These are phyloP conservation scores for Podospora comata DNA, from an alignment of 495 filamentous ascomycete genomes.

Conservation along the genomic window DNA sequence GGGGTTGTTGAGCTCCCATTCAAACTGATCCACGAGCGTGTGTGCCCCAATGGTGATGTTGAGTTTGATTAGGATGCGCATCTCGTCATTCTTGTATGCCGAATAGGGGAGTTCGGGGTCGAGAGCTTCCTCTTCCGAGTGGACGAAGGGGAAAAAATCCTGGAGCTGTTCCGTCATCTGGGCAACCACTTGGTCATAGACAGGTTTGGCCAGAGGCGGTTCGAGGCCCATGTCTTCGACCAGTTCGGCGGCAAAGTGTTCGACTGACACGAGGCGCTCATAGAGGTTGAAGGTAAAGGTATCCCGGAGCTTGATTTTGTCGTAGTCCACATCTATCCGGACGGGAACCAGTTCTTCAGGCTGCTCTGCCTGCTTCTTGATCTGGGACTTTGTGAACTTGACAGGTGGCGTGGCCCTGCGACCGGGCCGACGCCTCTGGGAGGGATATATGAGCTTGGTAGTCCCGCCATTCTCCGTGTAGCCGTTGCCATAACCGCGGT, in stretches of 20 bases:
- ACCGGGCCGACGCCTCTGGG: conserved; percentile 66
- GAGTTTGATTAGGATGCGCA: conserved; percentile 91
- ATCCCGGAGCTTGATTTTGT: conserved; percentile 92
- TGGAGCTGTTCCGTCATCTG: conserved; percentile 86
- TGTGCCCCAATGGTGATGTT: conserved; percentile 97
- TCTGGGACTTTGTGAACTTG: conserved; percentile 69
- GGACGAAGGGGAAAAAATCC: conserved; percentile 89
- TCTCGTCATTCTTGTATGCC: conserved; percentile 97
- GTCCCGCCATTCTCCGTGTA: conserved; percentile 61
- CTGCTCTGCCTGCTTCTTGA: conserved; percentile 80
- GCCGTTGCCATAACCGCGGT: conserved; percentile 84
- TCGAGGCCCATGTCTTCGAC: conserved; percentile 85
- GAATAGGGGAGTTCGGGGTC: conserved; percentile 87
- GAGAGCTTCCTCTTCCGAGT: conserved; percentile 82
- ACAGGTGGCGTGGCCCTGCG: conserved; percentile 68
- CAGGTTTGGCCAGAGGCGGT: conserved; percentile 59
- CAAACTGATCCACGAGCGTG: conserved; percentile 93
- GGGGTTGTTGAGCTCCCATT: conserved; percentile 98
- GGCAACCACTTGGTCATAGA: conserved; percentile 72
- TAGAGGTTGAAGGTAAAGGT: conserved; percentile 99
- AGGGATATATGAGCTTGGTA: conserved; percentile 67
- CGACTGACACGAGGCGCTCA: conserved; percentile 73
- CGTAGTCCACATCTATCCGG: conserved; percentile 89
- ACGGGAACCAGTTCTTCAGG: conserved; percentile 88
- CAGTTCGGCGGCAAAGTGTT: conserved; percentile 81